A percentile compares a stretch with the other conserved stretches of the same genome.
Evolutionary conservation across 129 eudicot genomes (phyloP).

Genomic region (Tagetes erecta): DNA sequence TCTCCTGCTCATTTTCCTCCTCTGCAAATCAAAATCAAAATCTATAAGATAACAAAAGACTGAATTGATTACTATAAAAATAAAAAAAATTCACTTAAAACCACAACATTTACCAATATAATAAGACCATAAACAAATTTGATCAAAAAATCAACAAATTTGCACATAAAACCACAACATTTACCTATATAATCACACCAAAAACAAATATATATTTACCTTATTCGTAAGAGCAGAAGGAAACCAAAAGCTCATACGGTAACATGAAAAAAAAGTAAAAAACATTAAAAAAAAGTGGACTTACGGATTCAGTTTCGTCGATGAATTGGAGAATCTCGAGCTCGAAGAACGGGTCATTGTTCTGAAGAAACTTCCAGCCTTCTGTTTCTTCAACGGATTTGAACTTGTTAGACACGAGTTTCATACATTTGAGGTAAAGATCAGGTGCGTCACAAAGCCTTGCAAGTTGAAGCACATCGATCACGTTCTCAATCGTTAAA

Average conservation of each 20-base stretch:
- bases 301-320: slow-evolving; percentile 78
- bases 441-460: slow-evolving; percentile 92
- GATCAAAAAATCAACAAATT: no score
- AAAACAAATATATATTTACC: no score
- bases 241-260: no score
- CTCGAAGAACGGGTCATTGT: slow-evolving; percentile 76
- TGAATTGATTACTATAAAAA: no score
- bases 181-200: no score
- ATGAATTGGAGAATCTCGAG: slow-evolving; percentile 89
- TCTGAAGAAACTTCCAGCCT: slow-evolving; percentile 86
- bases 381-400: slow-evolving; percentile 73
- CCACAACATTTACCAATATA: no score
- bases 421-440: slow-evolving; percentile 79
- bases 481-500: slow-evolving; percentile 64
- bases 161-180: no score
- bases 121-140: no score
- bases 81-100: no score
- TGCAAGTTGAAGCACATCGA: slow-evolving; percentile 84
- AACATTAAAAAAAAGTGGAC: neutral
- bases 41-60: no score
- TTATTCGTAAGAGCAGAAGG: no score
- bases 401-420: slow-evolving; percentile 52
- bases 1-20: slow-evolving; percentile 64
- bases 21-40: slow-evolving; percentile 38
- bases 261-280: no score